Base-by-base conservation (phyloP, 2,329 filamentous ascomycete species). In the Eutypella sp. region DNA sequence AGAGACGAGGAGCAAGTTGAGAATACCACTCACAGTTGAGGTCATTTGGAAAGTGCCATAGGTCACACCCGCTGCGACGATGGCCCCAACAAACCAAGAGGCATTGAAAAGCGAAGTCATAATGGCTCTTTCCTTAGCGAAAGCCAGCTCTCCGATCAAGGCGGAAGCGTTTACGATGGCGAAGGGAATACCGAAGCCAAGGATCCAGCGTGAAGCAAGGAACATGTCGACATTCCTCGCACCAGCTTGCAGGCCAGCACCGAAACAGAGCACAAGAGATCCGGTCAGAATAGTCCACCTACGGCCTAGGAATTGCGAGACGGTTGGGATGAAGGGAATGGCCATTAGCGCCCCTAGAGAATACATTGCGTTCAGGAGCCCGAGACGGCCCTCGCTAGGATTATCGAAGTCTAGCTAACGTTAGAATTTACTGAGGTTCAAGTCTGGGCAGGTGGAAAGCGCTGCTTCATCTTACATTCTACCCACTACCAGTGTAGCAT, bases 51-150 rank as follows among this genome's bases (percentile, higher is more conserved):
- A 67, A 3, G 72, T 74, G 16, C 66, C 64, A 42, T 71, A 67
- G 0, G 68, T 66, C 34, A 72, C 71, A 5, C 62, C 67, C 5
- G 71, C 66, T 2, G 72, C 66, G 23, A 66, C 50, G 24, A 76
- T 70, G 20, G 62, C 57, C 11, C 74, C 73, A 24, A 76, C 59
- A 45, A 75, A 75, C 60, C 71, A 77, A 2, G 71, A 77, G 0
- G 74, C 69, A 46, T 78, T 78, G 64, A 79, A 79, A 3, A 80
- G 63, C 2, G 73, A 75, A 2, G 74, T 78, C 52, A 79, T 57
- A 25, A 73, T 68, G 0, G 74, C 60, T 45, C 76, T 71, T 58
- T 79, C 74, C 55, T 76, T 76, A 2, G 75, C 75, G 54, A 79
- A 73, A 3, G 68, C 70, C 19, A 80, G 61, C 52, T 80, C 77